These are phyloP conservation scores for Pestalotiopsis sp. DNA, from an alignment of 2,329 filamentous ascomycete species.

Conservation along the genomic window DNA sequence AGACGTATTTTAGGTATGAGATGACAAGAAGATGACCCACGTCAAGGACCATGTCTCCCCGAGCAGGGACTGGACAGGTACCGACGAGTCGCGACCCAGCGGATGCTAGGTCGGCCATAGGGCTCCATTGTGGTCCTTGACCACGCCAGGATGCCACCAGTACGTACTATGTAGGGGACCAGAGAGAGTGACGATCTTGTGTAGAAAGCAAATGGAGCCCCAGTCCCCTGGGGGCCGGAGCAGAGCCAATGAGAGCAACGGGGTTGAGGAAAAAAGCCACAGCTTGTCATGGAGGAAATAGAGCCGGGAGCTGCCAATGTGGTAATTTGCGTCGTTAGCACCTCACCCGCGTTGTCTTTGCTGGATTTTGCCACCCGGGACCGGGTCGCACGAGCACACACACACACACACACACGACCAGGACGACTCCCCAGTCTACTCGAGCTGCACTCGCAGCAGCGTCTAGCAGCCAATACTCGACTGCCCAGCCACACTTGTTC, in stretches of 20 bases:
- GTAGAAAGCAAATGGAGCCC: conserved; percentile 5
- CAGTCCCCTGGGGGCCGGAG: not conserved
- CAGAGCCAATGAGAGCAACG: not conserved
- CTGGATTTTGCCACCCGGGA: conserved; percentile 4
- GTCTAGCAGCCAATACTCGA: conserved; percentile 5
- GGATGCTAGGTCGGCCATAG: conserved; percentile 7
- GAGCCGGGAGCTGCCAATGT: not conserved
- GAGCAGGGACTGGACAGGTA: conserved; percentile 8
- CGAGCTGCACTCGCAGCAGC: conserved; percentile 9
- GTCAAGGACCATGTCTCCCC: not conserved
- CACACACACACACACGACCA: not conserved
- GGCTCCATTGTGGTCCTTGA: conserved; percentile 11
- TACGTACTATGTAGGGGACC: not conserved
- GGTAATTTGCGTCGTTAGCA: conserved; percentile 2
- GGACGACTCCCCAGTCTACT: not conserved
- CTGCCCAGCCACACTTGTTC: conserved; percentile 8
- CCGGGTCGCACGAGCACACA: not conserved
- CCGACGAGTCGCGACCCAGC: conserved; percentile 9
- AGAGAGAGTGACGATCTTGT: conserved; percentile 3
- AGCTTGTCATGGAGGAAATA: not conserved
- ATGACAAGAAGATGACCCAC: conserved; percentile 4
- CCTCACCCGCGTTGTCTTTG: conserved; percentile 6
- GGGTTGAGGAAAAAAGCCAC: not conserved
- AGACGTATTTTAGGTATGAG: not conserved
- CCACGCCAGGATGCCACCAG: not conserved